Conservation (phyloP, 139 green algal species). For the Chlorella vulgaris region DNA sequence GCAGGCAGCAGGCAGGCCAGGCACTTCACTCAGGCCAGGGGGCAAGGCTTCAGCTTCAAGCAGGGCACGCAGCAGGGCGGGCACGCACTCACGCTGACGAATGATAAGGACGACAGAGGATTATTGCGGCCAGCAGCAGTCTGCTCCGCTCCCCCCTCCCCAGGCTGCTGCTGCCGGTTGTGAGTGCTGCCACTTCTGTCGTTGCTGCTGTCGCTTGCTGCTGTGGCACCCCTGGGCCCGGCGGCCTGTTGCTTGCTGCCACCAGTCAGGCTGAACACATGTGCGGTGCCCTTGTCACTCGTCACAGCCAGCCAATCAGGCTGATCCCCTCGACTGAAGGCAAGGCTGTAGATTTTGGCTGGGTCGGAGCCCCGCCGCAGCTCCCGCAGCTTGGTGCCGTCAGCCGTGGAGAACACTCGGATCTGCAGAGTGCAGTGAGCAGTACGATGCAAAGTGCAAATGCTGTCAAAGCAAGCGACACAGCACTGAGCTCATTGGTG, state of each 20-base stretch:
- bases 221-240: not conserved
- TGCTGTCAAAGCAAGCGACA: no score
- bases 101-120: slow-evolving; percentile 48
- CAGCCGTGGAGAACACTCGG: slow-evolving; percentile 86
- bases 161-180: not conserved
- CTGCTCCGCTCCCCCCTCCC: not conserved
- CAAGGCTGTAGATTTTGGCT: slow-evolving; percentile 85
- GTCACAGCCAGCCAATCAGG: slow-evolving; percentile 86
- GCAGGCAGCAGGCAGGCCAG: not conserved
- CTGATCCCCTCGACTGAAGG: slow-evolving; percentile 64
- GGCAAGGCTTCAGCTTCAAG: no score
- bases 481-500: not conserved
- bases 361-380: slow-evolving; percentile 87
- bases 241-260: not conserved
- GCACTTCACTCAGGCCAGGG: no score
- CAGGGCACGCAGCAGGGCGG: no score
- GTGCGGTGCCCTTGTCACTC: slow-evolving; percentile 90
- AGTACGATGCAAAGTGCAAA: no score
- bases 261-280: slow-evolving; percentile 63
- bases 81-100: slow-evolving; percentile 53
- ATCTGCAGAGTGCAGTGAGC: slow-evolving; percentile 50
- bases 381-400: slow-evolving; percentile 86
- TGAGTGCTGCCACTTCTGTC: not conserved
- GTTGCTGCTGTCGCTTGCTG: slow-evolving; percentile 1
- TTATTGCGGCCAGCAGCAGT: slow-evolving; percentile 14